A percentile compares a stretch with the other conserved stretches of the same genome.
Evolutionary conservation across 176 grass and related monocot genomes (phyloP).

Genomic region (Juncus inflexus): DNA sequence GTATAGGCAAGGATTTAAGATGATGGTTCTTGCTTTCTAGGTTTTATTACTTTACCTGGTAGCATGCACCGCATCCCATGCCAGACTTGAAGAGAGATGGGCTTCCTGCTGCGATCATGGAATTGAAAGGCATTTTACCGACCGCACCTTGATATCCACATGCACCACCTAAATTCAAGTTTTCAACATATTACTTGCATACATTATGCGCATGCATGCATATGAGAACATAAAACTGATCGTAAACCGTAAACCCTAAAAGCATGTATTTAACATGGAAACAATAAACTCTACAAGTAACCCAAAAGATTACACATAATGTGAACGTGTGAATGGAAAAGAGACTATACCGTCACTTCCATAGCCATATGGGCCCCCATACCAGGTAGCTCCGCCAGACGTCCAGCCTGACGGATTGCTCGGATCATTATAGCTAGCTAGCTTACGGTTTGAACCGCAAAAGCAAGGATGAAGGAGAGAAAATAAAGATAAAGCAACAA

Average conservation of each 20-base stretch:
- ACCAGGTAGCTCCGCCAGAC: constrained; percentile 17
- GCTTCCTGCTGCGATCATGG: constrained; percentile 61
- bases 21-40: no score
- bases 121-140: constrained; percentile 44
- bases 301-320: no score
- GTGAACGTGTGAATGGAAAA: not conserved
- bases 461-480: constrained; percentile 20
- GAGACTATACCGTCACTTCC: constrained; percentile 29
- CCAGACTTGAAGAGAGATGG: constrained; percentile 64
- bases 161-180: constrained; percentile 50
- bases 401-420: constrained; percentile 10
- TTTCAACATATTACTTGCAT: not conserved
- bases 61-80: constrained; percentile 83
- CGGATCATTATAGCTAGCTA: not conserved
- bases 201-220: not conserved
- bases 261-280: no score
- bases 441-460: constrained; percentile 13
- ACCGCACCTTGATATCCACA: constrained; percentile 77
- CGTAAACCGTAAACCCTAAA: not conserved
- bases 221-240: not conserved
- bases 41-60: constrained; percentile 40
- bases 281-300: no score
- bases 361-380: constrained; percentile 23
- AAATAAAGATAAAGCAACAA: constrained; percentile 14
- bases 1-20: no score